These are phyloP conservation scores for Vigna hirtella DNA, from an alignment of 306 rosid genomes.

Conservation along the genomic window DNA sequence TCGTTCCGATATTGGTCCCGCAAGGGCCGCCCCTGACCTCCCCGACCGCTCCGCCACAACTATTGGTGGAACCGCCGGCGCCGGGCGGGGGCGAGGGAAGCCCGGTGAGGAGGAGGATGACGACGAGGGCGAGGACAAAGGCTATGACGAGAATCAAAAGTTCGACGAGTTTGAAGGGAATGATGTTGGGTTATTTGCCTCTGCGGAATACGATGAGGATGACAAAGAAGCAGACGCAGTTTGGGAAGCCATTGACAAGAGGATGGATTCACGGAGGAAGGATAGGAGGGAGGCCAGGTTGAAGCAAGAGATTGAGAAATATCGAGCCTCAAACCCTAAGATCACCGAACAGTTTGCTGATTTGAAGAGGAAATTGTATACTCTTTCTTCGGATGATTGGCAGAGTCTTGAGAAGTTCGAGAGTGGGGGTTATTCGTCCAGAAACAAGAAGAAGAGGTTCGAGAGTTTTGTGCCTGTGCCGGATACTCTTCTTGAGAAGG, in stretches of 20 bases:
- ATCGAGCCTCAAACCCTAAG: conserved; percentile 83
- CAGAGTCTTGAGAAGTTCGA: conserved; percentile 71
- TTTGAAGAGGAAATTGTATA: conserved; percentile 72
- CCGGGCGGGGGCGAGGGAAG: conserved; percentile 74
- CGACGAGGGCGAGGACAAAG: conserved; percentile 82
- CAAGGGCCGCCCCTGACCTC: conserved; percentile 83
- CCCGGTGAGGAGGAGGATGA: conserved; percentile 83
- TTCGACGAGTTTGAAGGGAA: conserved; percentile 93
- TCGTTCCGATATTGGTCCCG: conserved; percentile 86
- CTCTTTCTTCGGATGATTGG: conserved; percentile 77
- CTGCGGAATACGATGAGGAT: conserved; percentile 90
- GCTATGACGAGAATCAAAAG: conserved; percentile 89
- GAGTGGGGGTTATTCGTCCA: conserved; percentile 78
- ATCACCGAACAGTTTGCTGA: conserved; percentile 89
- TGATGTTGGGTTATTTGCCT: conserved; percentile 87
- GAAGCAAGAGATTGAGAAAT: conserved; percentile 93
- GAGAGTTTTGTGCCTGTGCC: conserved; percentile 94
- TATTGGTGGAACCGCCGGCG: conserved; percentile 51
- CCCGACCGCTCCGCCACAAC: conserved; percentile 75
- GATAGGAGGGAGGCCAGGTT: conserved; percentile 88
- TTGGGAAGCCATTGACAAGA: conserved; percentile 87
- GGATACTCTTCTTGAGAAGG: conserved; percentile 88
- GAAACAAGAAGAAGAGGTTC: conserved; percentile 87
- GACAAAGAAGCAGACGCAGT: conserved; percentile 93
- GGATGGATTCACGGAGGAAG: conserved; percentile 94